Conservation (phyloP, 1,284 basidiomycete genomes). For the Somion occarium region DNA sequence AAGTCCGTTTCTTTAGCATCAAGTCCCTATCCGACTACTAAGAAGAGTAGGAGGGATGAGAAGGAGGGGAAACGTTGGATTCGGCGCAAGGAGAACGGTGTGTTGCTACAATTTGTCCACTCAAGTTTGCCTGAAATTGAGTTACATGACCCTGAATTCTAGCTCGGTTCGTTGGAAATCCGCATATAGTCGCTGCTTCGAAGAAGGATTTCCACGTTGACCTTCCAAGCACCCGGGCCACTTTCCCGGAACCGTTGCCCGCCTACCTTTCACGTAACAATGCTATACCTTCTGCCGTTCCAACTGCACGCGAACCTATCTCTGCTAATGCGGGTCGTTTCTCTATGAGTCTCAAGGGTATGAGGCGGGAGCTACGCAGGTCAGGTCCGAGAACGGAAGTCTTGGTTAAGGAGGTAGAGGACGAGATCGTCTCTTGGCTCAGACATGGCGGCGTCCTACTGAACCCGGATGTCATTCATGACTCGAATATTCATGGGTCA, state of each 20-base stretch:
- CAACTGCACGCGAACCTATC: constrained; percentile 38
- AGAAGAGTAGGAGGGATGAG: constrained; percentile 44
- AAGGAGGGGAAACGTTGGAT: constrained; percentile 75
- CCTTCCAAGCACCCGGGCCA: constrained; percentile 41
- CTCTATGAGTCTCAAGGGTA: constrained; percentile 69
- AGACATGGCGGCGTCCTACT: constrained; percentile 49
- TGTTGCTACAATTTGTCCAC: constrained; percentile 15
- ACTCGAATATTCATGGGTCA: constrained; percentile 33
- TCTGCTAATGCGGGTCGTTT: constrained; percentile 71
- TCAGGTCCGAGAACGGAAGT: constrained; percentile 54
- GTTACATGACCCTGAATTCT: constrained; percentile 4
- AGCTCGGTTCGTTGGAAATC: constrained; percentile 70
- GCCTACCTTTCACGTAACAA: constrained; percentile 57
- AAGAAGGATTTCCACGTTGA: constrained; percentile 48
- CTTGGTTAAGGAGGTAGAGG: constrained; percentile 62
- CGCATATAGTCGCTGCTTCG: constrained; percentile 58
- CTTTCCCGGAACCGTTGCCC: constrained; percentile 74
- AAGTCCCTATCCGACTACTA: constrained; percentile 15
- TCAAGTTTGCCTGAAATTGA: not conserved
- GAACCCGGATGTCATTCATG: constrained; percentile 38
- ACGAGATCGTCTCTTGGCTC: constrained; percentile 62
- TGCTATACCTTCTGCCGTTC: constrained; percentile 40
- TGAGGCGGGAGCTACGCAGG: constrained; percentile 59
- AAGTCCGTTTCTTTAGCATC: constrained; percentile 9
- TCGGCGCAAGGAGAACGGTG: constrained; percentile 72